phyloP scores from a whole-genome alignment of 257 asterid species.

The Rubia yunnanensis region DNA sequence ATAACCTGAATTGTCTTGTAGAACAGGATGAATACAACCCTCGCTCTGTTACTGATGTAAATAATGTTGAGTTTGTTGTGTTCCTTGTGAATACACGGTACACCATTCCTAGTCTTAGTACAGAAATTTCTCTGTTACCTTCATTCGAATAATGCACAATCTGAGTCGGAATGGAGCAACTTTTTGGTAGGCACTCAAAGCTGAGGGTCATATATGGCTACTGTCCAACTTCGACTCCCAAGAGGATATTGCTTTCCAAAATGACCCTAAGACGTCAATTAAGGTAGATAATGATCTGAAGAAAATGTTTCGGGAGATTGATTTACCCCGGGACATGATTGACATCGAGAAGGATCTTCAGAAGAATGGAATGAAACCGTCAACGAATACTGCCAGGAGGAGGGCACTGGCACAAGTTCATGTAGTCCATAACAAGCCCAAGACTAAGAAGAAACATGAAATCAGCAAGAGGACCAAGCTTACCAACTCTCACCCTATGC shows the following conservation, averaged over 20 bases:
- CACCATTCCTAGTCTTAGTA: not conserved
- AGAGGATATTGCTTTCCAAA: slow-evolving; percentile 75
- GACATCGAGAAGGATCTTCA: slow-evolving; percentile 77
- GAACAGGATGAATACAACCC: no score
- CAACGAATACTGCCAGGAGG: slow-evolving; percentile 69
- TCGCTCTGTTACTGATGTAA: no score
- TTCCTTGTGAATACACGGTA: not conserved
- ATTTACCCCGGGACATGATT: slow-evolving; percentile 70
- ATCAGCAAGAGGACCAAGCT: slow-evolving; percentile 87
- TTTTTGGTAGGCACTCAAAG: slow-evolving; percentile 47
- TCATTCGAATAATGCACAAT: not conserved
- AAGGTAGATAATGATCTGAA: slow-evolving; percentile 71
- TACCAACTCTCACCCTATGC: slow-evolving; percentile 79
- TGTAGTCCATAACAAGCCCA: slow-evolving; percentile 50
- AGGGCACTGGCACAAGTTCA: slow-evolving; percentile 63
- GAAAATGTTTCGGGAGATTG: slow-evolving; percentile 49
- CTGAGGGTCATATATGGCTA: slow-evolving; percentile 56
- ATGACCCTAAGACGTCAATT: slow-evolving; percentile 44
- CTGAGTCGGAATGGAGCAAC: not conserved
- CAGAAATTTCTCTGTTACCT: not conserved
- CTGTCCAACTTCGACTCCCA: slow-evolving; percentile 62
- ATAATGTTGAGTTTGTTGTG: not conserved
- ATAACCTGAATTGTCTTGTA: no score
- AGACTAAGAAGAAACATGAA: slow-evolving; percentile 68
- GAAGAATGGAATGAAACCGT: slow-evolving; percentile 80